Conservation (phyloP, 768 basidiomycete genomes). For the Mycena sanguinolenta region DNA sequence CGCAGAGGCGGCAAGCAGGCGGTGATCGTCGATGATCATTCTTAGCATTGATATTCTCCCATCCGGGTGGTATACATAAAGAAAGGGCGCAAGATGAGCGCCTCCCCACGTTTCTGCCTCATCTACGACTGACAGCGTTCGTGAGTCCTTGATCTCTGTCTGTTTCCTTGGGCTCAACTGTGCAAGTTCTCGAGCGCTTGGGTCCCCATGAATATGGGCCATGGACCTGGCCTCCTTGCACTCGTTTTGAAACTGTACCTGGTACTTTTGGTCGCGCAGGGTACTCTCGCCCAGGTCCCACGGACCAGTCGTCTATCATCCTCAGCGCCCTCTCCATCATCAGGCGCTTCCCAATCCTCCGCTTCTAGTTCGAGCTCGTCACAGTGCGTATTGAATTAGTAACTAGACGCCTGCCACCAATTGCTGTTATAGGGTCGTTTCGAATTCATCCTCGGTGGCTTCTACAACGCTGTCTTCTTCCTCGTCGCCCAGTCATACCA, state of each 20-base stretch:
- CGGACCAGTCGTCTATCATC: neutral
- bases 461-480: neutral
- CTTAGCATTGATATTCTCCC: neutral
- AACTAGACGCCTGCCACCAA: neutral
- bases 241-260: conserved; percentile 21
- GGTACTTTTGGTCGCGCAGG: conserved; percentile 10
- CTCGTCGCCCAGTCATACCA: neutral
- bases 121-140: neutral
- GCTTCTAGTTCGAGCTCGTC: neutral
- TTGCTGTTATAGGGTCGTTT: neutral
- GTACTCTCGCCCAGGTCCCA: neutral
- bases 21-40: conserved; percentile 3
- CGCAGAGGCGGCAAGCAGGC: neutral
- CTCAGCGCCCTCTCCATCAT: neutral
- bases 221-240: conserved; percentile 16
- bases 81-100: neutral
- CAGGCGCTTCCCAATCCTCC: neutral
- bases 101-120: neutral
- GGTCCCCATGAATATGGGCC: conserved; percentile 20
- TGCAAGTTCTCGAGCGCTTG: neutral
- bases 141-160: neutral
- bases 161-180: neutral
- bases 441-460: neutral
- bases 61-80: neutral
- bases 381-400: neutral